Percentiles rank a stretch among this genome's conserved stretches.
Evolutionary conservation across 805 yeast species (phyloP).

Genomic region (Ogataea nonfermentans): DNA sequence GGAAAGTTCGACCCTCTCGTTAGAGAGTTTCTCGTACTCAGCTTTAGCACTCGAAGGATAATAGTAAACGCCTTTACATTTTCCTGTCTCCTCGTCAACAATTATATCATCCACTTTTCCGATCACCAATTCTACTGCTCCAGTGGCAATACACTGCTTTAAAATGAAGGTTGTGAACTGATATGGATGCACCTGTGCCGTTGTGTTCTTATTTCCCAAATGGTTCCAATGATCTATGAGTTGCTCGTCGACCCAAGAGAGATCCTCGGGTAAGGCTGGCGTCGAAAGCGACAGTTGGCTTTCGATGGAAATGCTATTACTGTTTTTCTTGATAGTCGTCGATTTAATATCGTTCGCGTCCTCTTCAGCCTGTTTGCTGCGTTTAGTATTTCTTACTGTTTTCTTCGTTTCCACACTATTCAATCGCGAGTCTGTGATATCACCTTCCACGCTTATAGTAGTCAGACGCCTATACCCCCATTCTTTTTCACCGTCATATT

Average conservation of each 20-base stretch:
- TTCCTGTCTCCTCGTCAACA: slow-evolving; percentile 60
- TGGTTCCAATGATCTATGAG: slow-evolving; percentile 71
- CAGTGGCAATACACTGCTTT: slow-evolving; percentile 75
- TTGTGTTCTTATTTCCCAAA: slow-evolving; percentile 80
- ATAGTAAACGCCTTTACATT: slow-evolving; percentile 72
- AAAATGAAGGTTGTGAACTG: slow-evolving; percentile 84
- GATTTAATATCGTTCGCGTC: slow-evolving; percentile 18
- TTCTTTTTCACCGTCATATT: slow-evolving; percentile 75
- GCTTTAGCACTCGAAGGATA: slow-evolving; percentile 38
- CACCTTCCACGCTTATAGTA: slow-evolving; percentile 86
- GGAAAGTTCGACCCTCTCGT: slow-evolving; percentile 43
- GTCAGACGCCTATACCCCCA: slow-evolving; percentile 94
- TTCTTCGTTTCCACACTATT: slow-evolving; percentile 2
- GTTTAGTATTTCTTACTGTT: slow-evolving; percentile 7
- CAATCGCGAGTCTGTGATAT: slow-evolving; percentile 39
- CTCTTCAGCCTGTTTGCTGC: slow-evolving; percentile 6
- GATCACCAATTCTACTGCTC: slow-evolving; percentile 76
- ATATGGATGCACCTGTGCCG: slow-evolving; percentile 97
- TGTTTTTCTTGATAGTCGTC: slow-evolving; percentile 36
- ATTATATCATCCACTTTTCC: slow-evolving; percentile 78
- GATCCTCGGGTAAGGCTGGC: slow-evolving; percentile 51
- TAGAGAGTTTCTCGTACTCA: slow-evolving; percentile 30
- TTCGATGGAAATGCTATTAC: slow-evolving; percentile 36
- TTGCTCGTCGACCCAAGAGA: slow-evolving; percentile 73
- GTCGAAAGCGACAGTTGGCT: slow-evolving; percentile 16